Conservation (phyloP, 2,329 filamentous ascomycete species). For the Talaromyces piceae region DNA sequence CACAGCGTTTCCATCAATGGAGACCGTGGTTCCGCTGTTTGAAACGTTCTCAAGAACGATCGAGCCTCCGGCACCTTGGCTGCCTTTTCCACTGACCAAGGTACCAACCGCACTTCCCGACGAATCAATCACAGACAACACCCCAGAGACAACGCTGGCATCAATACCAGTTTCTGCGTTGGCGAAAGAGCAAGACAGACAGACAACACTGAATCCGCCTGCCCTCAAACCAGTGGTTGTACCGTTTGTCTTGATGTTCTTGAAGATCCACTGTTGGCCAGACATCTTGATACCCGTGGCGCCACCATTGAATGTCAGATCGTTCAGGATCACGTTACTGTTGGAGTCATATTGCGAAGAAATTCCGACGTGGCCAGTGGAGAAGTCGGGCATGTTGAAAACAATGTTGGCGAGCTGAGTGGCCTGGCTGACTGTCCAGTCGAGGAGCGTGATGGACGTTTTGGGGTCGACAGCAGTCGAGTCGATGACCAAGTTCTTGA, state of each 20-base stretch:
- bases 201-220: constrained; percentile 22
- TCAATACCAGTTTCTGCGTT: constrained; percentile 22
- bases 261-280: constrained; percentile 33
- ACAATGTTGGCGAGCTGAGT: constrained; percentile 25
- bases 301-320: constrained; percentile 19
- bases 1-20: constrained; percentile 18
- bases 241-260: constrained; percentile 51
- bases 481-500: constrained; percentile 28
- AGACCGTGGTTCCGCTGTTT: constrained; percentile 21
- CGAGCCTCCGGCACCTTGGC: constrained; percentile 23
- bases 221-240: constrained; percentile 47
- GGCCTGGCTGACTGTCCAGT: constrained; percentile 29
- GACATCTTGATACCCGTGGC: constrained; percentile 22
- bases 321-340: constrained; percentile 12
- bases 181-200: constrained; percentile 22
- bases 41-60: constrained; percentile 21
- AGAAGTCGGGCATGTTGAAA: constrained; percentile 25
- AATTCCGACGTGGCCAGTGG: constrained; percentile 22
- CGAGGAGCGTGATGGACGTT: constrained; percentile 20
- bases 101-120: constrained; percentile 18
- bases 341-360: constrained; percentile 11
- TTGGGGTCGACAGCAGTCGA: constrained; percentile 17
- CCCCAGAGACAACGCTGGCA: constrained; percentile 22
- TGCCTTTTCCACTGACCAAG: constrained; percentile 21
- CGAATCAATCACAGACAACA: constrained; percentile 23